phyloP scores from a whole-genome alignment of 805 yeast genomes.

The Candida coleopterorum region DNA sequence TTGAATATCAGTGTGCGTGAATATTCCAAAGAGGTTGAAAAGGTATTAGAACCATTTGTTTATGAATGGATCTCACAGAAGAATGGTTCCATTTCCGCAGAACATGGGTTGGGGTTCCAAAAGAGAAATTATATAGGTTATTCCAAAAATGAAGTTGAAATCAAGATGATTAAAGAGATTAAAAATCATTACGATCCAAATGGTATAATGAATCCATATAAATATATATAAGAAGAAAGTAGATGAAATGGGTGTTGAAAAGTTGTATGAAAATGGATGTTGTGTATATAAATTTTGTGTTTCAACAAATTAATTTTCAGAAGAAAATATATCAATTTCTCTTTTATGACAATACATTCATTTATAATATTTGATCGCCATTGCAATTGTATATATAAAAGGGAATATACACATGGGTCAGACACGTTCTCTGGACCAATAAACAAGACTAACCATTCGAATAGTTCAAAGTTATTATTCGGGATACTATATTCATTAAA shows the following conservation, averaged over 20 bases:
- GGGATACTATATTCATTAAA: constrained; percentile 81
- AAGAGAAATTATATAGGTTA: constrained; percentile 87
- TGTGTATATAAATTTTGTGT: too few species aligned
- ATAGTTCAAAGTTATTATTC: constrained; percentile 74
- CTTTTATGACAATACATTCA: constrained; percentile 61
- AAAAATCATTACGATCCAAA: constrained; percentile 87
- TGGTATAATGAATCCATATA: constrained; percentile 90
- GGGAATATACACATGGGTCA: constrained; percentile 46
- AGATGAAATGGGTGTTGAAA: not conserved
- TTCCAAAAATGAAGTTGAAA: constrained; percentile 69
- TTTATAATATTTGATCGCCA: constrained; percentile 91
- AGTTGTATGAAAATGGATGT: too few species aligned
- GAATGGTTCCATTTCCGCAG: constrained; percentile 91
- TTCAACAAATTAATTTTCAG: too few species aligned
- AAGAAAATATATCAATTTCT: not conserved
- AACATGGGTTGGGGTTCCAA: constrained; percentile 96
- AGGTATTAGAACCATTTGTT: constrained; percentile 85
- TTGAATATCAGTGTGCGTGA: constrained; percentile 86
- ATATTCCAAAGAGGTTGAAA: constrained; percentile 75
- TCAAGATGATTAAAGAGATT: constrained; percentile 69
- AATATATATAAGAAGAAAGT: constrained; percentile 51
- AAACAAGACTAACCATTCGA: constrained; percentile 57
- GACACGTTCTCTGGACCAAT: constrained; percentile 16
- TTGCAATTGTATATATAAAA: constrained; percentile 76
- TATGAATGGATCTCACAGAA: constrained; percentile 78